Base-by-base conservation (phyloP, 2,329 filamentous ascomycete species). In the Cryphonectria japonica region DNA sequence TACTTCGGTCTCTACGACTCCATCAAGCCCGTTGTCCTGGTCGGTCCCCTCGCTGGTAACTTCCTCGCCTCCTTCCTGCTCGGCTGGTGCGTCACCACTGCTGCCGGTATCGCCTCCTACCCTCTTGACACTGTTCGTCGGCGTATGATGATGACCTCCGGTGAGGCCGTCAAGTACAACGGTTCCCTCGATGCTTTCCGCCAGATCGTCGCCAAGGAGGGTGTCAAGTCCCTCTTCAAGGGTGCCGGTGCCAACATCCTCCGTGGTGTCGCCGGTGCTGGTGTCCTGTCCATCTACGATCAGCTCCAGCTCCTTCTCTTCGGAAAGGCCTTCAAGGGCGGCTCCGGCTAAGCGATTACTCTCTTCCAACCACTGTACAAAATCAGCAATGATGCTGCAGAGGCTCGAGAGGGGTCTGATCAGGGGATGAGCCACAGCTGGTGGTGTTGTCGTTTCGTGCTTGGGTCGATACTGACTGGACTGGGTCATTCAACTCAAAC, bases 1-100 rank as follows among this genome's bases (percentile, higher is more conserved):
- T 99, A 99, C 95, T 99, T 99, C 93, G 96, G 96, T 85, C 93
- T 99, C 93, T 99, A 99, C 94, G 96, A 99, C 89, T 99, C 96
- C 80, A 92, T 99, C 91, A 99, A 99, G 94, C 96, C 96, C 80
- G 93, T 98, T 82, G 85, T 98, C 86, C 94, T 99, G 78, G 90
- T 92, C 84, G 96, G 96, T 84, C 75, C 83, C 85, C 94, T 99
- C 80, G 91, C 94, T 88, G 95, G 95, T 88, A 98, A 95, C 93
- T 99, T 99, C 95, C 88, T 99, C 82, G 96, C 96, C 85, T 99
- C 96, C 78, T 99, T 99, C 94, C 82, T 90, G 83, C 96, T 99
- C 86, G 96, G 96, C 84, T 99, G 96, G 96, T 88, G 89, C 86
- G 96, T 99, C 90, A 99, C 96, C 88, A 99, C 96, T 85, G 96